A percentile compares a stretch with the other conserved stretches of the same genome.
Conservation (phyloP, 2,329 filamentous ascomycete species). For the Ramularia endophylla region DNA sequence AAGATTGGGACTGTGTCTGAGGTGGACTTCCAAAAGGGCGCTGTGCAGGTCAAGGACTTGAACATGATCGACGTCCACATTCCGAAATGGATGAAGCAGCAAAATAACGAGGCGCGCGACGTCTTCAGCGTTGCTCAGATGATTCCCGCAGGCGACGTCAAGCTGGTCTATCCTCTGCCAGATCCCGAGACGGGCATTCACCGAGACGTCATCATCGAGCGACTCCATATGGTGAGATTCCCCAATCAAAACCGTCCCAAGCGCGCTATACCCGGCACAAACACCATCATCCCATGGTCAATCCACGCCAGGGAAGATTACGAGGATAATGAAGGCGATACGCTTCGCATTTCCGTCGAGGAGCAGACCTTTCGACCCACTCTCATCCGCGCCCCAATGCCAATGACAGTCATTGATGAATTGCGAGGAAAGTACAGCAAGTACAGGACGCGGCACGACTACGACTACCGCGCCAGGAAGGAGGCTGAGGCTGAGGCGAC, state of each 20-base stretch:
- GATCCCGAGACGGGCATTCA: conserved; percentile 59
- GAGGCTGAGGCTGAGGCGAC: conserved; percentile 51
- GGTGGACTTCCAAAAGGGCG: conserved; percentile 40
- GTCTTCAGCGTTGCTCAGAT: conserved; percentile 34
- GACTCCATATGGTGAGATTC: conserved; percentile 46
- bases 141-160: conserved; percentile 60
- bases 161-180: conserved; percentile 71
- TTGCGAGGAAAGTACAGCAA: conserved; percentile 75
- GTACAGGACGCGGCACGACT: conserved; percentile 75
- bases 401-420: conserved; percentile 72
- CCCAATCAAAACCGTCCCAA: conserved; percentile 27
- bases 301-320: conserved; percentile 41
- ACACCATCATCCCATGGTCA: conserved; percentile 73
- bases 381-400: conserved; percentile 72
- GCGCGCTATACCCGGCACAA: conserved; percentile 61
- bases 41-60: conserved; percentile 33
- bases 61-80: conserved; percentile 40
- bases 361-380: conserved; percentile 71
- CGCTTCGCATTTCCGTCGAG: conserved; percentile 69
- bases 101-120: conserved; percentile 34
- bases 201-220: conserved; percentile 71
- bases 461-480: conserved; percentile 63
- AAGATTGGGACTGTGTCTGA: conserved; percentile 68
- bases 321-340: conserved; percentile 60
- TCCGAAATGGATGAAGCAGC: conserved; percentile 37